Conservation (phyloP, 345 rosid species). For the Euclidium syriacum region DNA sequence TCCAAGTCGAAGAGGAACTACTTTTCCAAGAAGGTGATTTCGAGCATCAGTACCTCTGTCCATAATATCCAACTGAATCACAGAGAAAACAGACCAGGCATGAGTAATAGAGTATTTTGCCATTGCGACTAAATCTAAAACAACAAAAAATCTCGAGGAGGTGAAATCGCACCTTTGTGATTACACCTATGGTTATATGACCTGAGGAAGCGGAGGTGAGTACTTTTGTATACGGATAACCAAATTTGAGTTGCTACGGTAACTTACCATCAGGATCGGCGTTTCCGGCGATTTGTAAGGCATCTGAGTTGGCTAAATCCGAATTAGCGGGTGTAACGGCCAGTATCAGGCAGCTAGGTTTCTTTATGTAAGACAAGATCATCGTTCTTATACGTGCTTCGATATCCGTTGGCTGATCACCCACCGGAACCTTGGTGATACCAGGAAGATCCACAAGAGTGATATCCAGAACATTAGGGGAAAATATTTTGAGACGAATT, state of each 20-base stretch:
- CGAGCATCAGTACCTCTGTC: constrained; percentile 99
- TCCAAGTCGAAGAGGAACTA: constrained; percentile 85
- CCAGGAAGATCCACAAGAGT: constrained; percentile 97
- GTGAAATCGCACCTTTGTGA: constrained; percentile 67
- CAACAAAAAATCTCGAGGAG: constrained; percentile 2
- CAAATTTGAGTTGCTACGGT: neutral
- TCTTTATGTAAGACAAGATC: constrained; percentile 93
- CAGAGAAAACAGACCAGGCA: constrained; percentile 14
- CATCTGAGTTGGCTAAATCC: constrained; percentile 94
- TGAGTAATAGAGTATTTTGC: constrained; percentile 12
- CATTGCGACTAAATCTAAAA: neutral
- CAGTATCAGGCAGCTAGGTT: constrained; percentile 72
- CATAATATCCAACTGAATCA: constrained; percentile 88
- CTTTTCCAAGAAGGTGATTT: constrained; percentile 84
- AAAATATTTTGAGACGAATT: constrained; percentile 78
- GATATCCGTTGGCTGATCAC: constrained; percentile 92
- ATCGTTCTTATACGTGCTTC: constrained; percentile 94
- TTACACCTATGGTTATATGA: constrained; percentile 78
- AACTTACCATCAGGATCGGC: constrained; percentile 89
- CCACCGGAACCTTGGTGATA: constrained; percentile 92
- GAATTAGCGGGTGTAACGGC: constrained; percentile 94
- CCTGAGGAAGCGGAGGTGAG: constrained; percentile 39
- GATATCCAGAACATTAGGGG: constrained; percentile 92
- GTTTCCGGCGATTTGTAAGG: constrained; percentile 86
- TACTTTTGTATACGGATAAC: neutral